Evolutionary conservation across 176 grass and related monocot species (phyloP), one percentile per base, ranked within the genome.

Genomic region (Sorghum bicolor): DNA sequence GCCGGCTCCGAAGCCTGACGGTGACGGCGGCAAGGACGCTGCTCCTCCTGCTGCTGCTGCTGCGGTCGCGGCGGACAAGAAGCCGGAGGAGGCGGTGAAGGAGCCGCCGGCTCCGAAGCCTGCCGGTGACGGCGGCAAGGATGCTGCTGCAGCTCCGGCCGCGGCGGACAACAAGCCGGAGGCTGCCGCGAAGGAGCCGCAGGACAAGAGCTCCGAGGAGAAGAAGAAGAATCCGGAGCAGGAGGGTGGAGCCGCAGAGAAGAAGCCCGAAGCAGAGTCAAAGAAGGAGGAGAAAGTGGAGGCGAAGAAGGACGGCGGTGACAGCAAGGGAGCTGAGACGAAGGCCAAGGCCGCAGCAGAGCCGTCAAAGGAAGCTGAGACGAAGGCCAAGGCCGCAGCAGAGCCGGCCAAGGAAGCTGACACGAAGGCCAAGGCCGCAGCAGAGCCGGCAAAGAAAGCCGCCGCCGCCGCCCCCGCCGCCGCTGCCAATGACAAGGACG

Each of bases 381-480:
- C 53, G 17, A 93, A 90, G 55, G 43, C 44, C 58, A 84, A 90
- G 76, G 81, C 71, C 61, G n/a, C 64, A 6, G 55, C 30, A 84
- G 29, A 38, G 24, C 66, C 37, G 37, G 37, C 37, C n/a, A n/a
- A n/a, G n/a, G n/a, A n/a, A n/a, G 53, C 75, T 6, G 70, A 84
- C 70, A 37, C 43, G 13, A 93, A 90, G 44, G 55, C 66, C 61
- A 85, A 90, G 72, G 82, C 85, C 72, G 63, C 66, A 5, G 84
- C 87, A 70, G 70, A 72, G n/a, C 10, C 81, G 1, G 30, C 36
- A 53, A 75, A 84, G 48, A 86, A 89, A 45, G 70, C 75, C 12
- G 26, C 86, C 47, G 20, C 8, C 53, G 44, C 13, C 43, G 43
- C 43, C 43, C 39, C 39, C 1, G 39, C 39, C 4, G 44, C 20